Percentiles rank a stretch among this genome's conserved stretches.
Evolutionary conservation across 176 grass and related monocot species (phyloP).

Genomic region (Ensete ventricosum): DNA sequence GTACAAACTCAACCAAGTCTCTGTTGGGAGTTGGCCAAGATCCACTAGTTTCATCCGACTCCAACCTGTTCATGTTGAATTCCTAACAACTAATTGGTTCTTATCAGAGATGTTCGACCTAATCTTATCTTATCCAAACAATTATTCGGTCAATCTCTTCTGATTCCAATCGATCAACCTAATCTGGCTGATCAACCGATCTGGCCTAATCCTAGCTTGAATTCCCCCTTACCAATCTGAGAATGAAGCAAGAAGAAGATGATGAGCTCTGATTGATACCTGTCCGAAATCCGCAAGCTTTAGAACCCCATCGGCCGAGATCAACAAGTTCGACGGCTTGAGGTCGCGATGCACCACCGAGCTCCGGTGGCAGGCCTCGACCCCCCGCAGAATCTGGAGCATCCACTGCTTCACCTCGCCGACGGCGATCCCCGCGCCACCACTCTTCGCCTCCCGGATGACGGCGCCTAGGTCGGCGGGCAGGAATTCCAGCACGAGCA

Average conservation of each 20-base stretch:
- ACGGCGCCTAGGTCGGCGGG: conserved; percentile 47
- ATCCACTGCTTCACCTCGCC: conserved; percentile 75
- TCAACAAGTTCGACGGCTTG: conserved; percentile 83
- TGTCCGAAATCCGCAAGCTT: conserved; percentile 94
- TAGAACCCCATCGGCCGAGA: conserved; percentile 56
- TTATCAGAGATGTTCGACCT: neutral
- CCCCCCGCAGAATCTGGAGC: conserved; percentile 67
- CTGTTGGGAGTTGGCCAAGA: neutral
- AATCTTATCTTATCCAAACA: neutral
- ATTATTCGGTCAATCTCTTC: neutral
- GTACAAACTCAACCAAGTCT: neutral
- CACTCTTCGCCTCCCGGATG: conserved; percentile 38
- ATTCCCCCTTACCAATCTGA: neutral
- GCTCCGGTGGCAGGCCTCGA: conserved; percentile 58
- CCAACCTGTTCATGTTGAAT: neutral
- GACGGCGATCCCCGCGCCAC: conserved; percentile 20
- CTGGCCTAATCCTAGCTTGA: too few relatives aligned
- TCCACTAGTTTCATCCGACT: neutral
- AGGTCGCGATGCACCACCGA: conserved; percentile 81
- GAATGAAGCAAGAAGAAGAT: neutral
- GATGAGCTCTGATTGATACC: conserved; percentile 25
- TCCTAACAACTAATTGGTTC: neutral
- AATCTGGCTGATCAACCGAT: neutral
- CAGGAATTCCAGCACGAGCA: conserved; percentile 86
- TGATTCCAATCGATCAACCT: neutral